These are phyloP conservation scores for Eleusine indica DNA, from an alignment of 176 grass and related monocot species.

Conservation along the genomic window DNA sequence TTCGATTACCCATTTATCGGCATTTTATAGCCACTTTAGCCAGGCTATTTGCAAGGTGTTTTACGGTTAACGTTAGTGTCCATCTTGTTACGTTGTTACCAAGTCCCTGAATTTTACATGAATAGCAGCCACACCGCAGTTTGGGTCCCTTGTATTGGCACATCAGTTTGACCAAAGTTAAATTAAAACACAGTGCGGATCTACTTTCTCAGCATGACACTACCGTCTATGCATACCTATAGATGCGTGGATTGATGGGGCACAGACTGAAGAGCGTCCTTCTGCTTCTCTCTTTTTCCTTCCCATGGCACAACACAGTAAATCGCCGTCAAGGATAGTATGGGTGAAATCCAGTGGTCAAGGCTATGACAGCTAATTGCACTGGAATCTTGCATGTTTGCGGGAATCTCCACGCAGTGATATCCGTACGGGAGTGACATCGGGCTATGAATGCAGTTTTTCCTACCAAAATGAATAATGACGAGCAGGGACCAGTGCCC, in stretches of 20 bases:
- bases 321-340: background rate
- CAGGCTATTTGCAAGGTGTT: background rate
- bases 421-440: background rate
- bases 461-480: background rate
- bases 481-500: background rate
- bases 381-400: conserved; percentile 13
- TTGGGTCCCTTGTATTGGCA: background rate
- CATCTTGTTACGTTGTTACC: background rate
- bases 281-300: background rate
- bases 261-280: conserved; percentile 16
- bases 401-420: conserved; percentile 22
- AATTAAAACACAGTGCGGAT: background rate
- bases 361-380: conserved; percentile 16
- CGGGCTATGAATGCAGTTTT: background rate
- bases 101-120: background rate
- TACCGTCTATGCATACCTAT: background rate
- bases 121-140: background rate
- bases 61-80: background rate
- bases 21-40: background rate
- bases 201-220: background rate
- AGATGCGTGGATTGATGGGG: conserved; percentile 9
- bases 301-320: background rate
- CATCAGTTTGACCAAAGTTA: conserved; percentile 1
- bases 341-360: background rate
- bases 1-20: background rate